Evolutionary conservation across 768 basidiomycete species (phyloP), one percentile per base, ranked within the genome.

Genomic region (Suillus ampliporus): DNA sequence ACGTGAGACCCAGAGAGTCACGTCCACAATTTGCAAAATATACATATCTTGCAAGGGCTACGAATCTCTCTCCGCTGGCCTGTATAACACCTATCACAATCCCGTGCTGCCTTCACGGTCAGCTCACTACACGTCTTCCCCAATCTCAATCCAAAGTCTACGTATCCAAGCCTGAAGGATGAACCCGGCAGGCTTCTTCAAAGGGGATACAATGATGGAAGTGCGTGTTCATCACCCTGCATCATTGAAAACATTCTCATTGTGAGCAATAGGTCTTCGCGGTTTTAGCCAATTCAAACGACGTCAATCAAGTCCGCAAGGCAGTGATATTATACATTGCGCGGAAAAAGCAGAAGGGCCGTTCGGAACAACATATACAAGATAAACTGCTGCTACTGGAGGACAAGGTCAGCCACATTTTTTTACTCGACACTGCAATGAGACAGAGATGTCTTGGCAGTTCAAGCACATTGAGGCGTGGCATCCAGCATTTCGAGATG

Each of bases 351-450:
- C 50, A 51, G 11, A 51, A 31, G 50, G 50, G 50, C 11, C 50
- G 50, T 28, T 51, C 50, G 19, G 50, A 51, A 51, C 50, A 34
- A 51, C 19, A 51, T 7, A 51, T 51, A 31, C 31, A 51, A 51
- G 50, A 51, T n/a, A 51, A 51, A 34, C 19, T 51, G n/a, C 19
- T 31, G 19, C 28, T 31, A 31, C 19, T 51, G 1, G 50, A 51
- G 28, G 50, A 31, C 3, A 51, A 51, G 31, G 50, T 51, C 31
- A n/a, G 19, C 19, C 19, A 19, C 13, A 7, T n/a, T 34, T n/a
- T 51, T 9, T 51, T 51, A 34, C 31, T 19, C 31, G 31, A 51
- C 19, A 5, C 19, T 34, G n/a, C 28, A 51, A 51, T 7, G 6
- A 51, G 19, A 51, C 19, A 51, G 28, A 13, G 31, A 51, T 51